Conservation (phyloP, 495 filamentous ascomycete species). For the Hypoxylon cercidicola region DNA sequence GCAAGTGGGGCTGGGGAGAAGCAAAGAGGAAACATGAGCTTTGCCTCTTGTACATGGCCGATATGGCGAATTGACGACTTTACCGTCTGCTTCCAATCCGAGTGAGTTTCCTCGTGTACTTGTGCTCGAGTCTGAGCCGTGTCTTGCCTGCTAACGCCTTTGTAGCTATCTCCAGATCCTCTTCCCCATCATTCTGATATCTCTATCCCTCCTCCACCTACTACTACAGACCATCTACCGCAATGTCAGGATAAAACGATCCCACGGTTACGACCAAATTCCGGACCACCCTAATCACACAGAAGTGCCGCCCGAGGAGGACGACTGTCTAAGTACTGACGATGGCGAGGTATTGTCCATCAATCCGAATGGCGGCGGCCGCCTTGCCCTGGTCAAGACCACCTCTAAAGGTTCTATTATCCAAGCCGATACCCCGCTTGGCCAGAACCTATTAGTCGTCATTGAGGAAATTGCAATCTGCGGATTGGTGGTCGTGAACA, state of each 20-base stretch:
- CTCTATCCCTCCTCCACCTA: slow-evolving; percentile 75
- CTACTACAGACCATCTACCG: slow-evolving; percentile 62
- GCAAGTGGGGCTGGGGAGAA: slow-evolving; percentile 38
- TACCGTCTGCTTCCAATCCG: slow-evolving; percentile 84
- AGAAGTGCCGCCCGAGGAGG: slow-evolving; percentile 56
- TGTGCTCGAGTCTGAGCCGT: slow-evolving; percentile 8
- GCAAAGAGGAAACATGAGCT: slow-evolving; percentile 55
- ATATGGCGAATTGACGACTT: slow-evolving; percentile 92
- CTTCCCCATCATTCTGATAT: slow-evolving; percentile 78
- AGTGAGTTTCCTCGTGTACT: slow-evolving; percentile 66
- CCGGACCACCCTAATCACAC: slow-evolving; percentile 58
- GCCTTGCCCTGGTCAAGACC: slow-evolving; percentile 70
- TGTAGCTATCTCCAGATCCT: slow-evolving; percentile 84
- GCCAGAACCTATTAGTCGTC: slow-evolving; percentile 72
- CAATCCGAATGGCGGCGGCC: slow-evolving; percentile 51
- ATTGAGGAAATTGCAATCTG: slow-evolving; percentile 80
- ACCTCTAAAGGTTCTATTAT: slow-evolving; percentile 71
- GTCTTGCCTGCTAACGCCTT: slow-evolving; percentile 35
- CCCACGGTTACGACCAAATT: slow-evolving; percentile 61
- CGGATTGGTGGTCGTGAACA: slow-evolving; percentile 73
- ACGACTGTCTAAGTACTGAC: slow-evolving; percentile 62
- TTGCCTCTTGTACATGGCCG: slow-evolving; percentile 80
- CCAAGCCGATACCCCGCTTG: slow-evolving; percentile 80
- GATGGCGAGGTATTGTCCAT: slow-evolving; percentile 70
- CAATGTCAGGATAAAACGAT: slow-evolving; percentile 57